A percentile compares a stretch with the other conserved stretches of the same genome.
phyloP scores from a whole-genome alignment of 345 rosid species.

The Luvunga scandens region DNA sequence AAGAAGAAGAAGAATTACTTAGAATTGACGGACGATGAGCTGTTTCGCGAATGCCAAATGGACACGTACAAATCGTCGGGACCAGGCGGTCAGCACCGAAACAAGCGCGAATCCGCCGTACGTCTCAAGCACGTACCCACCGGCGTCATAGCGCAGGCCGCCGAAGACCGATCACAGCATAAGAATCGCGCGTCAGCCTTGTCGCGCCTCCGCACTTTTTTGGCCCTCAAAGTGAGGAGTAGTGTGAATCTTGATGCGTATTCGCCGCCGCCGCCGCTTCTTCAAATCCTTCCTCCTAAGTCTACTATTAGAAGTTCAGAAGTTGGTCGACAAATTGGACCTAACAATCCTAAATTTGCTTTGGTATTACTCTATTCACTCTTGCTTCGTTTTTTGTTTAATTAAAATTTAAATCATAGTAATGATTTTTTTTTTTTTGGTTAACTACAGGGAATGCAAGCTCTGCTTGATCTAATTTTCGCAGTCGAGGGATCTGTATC shows the following conservation, averaged over 20 bases:
- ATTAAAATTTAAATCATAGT: too few species aligned
- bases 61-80: slow-evolving; percentile 74
- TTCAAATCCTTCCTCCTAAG: slow-evolving; percentile 80
- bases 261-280: slow-evolving; percentile 77
- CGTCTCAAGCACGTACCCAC: slow-evolving; percentile 86
- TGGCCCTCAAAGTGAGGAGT: slow-evolving; percentile 87
- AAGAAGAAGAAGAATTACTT: slow-evolving; percentile 25
- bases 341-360: slow-evolving; percentile 80
- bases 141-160: slow-evolving; percentile 79
- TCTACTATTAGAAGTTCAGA: slow-evolving; percentile 65
- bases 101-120: slow-evolving; percentile 93
- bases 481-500: slow-evolving; percentile 83
- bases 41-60: slow-evolving; percentile 75
- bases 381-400: background rate
- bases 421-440: background rate
- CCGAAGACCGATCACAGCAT: slow-evolving; percentile 92
- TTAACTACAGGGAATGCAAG: slow-evolving; percentile 77
- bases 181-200: slow-evolving; percentile 87
- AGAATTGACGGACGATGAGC: slow-evolving; percentile 61
- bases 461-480: slow-evolving; percentile 68
- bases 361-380: slow-evolving; percentile 36
- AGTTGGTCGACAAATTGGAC: slow-evolving; percentile 84
- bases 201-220: slow-evolving; percentile 66
- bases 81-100: slow-evolving; percentile 97
- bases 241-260: slow-evolving; percentile 50